Evolutionary conservation across 352 stramenopile genomes (phyloP).

Genomic region (Salisapilia sapeloensis): DNA sequence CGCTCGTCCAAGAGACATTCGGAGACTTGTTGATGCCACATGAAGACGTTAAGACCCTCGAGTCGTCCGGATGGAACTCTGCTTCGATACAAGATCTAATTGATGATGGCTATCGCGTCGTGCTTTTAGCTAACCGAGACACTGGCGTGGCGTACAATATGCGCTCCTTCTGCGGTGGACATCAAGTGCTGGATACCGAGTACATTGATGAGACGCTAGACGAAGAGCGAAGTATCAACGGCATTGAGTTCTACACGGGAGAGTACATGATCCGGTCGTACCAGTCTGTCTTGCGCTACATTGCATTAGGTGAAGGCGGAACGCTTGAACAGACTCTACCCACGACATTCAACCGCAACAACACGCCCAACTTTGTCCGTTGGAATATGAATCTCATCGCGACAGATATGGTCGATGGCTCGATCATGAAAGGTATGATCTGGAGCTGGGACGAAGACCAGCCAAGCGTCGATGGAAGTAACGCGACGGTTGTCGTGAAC

Average conservation of each 20-base stretch:
- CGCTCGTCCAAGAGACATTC: slow-evolving; percentile 19
- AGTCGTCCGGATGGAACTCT: slow-evolving; percentile 9
- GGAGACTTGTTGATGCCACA: slow-evolving; percentile 20
- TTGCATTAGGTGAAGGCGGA: slow-evolving; percentile 15
- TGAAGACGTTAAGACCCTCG: slow-evolving; percentile 12
- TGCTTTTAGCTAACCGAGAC: slow-evolving; percentile 26
- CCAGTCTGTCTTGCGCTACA: slow-evolving; percentile 22
- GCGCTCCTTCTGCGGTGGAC: slow-evolving; percentile 18
- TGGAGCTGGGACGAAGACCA: slow-evolving; percentile 41
- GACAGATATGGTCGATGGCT: slow-evolving; percentile 18
- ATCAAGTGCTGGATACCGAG: slow-evolving; percentile 12
- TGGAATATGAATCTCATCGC: slow-evolving; percentile 40
- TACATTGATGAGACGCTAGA: slow-evolving; percentile 21
- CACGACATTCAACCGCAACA: slow-evolving; percentile 15
- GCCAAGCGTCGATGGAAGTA: slow-evolving; percentile 9
- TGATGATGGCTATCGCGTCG: slow-evolving; percentile 13
- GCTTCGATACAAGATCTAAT: slow-evolving; percentile 18
- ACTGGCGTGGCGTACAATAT: slow-evolving; percentile 18
- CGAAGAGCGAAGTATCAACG: slow-evolving; percentile 12
- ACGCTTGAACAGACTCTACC: slow-evolving; percentile 8
- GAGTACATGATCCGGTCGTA: slow-evolving; percentile 28
- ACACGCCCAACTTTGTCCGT: slow-evolving; percentile 24
- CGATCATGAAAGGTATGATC: slow-evolving; percentile 27
- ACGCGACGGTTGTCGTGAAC: slow-evolving; percentile 14
- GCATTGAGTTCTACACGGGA: slow-evolving; percentile 24